phyloP scores from a whole-genome alignment of 1,284 basidiomycete species.

The Hemileccinum hortonii region DNA sequence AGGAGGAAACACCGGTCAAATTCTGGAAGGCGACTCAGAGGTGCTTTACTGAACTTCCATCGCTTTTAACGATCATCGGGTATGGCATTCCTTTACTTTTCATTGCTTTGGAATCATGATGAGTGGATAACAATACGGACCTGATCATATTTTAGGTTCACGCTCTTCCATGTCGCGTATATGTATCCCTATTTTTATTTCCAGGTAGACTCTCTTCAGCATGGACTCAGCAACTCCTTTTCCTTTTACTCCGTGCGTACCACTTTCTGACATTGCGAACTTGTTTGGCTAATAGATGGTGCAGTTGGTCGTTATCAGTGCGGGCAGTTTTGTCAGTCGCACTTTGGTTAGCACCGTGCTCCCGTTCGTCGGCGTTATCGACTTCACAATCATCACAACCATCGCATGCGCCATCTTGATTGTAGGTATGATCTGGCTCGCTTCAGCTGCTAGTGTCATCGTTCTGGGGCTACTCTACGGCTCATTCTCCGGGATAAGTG shows the following conservation, averaged over 20 bases:
- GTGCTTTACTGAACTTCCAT: slow-evolving; percentile 26
- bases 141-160: slow-evolving; percentile 15
- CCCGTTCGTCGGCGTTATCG: slow-evolving; percentile 39
- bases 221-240: slow-evolving; percentile 25
- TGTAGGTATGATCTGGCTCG: slow-evolving; percentile 44
- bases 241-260: slow-evolving; percentile 32
- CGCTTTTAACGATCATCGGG: slow-evolving; percentile 25
- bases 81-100: not conserved
- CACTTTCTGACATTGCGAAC: not conserved
- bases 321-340: slow-evolving; percentile 41
- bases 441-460: slow-evolving; percentile 40
- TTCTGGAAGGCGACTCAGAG: slow-evolving; percentile 18
- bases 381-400: slow-evolving; percentile 38
- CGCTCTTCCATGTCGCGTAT: too few relatives aligned
- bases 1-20: not conserved
- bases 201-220: slow-evolving; percentile 27
- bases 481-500: slow-evolving; percentile 48
- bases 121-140: too few relatives aligned
- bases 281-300: too few relatives aligned
- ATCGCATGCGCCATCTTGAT: slow-evolving; percentile 30
- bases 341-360: slow-evolving; percentile 38
- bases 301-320: slow-evolving; percentile 49
- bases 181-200: slow-evolving; percentile 33
- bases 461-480: slow-evolving; percentile 50
- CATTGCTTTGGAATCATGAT: too few relatives aligned